These are phyloP conservation scores for Scytalidium lignicola DNA, from an alignment of 2,329 filamentous ascomycete species.

Conservation along the genomic window DNA sequence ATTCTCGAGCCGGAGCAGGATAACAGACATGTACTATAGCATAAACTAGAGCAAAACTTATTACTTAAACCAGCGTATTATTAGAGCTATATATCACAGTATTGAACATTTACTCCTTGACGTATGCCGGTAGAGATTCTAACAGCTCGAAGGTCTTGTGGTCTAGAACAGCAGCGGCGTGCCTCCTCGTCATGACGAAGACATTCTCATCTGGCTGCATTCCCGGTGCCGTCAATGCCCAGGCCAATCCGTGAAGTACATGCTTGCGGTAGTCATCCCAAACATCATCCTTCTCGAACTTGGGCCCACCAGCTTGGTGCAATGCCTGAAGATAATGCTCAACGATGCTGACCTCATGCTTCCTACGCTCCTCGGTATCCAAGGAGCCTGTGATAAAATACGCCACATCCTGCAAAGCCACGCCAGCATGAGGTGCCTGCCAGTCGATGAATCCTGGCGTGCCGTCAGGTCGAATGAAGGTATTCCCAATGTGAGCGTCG, in stretches of 20 bases:
- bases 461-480: slow-evolving; percentile 34
- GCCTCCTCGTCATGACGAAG: neutral
- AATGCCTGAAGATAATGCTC: slow-evolving; percentile 26
- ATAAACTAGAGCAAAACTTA: too few relatives aligned
- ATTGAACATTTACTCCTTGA: neutral
- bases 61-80: neutral
- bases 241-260: slow-evolving; percentile 13
- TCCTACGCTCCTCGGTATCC: slow-evolving; percentile 34
- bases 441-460: slow-evolving; percentile 37
- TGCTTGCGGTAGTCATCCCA: slow-evolving; percentile 15
- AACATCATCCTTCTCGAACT: slow-evolving; percentile 11
- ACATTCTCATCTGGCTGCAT: neutral
- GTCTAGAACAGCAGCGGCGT: neutral
- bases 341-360: slow-evolving; percentile 33
- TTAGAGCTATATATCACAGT: too few relatives aligned
- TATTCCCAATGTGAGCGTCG: slow-evolving; percentile 39
- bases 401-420: slow-evolving; percentile 37
- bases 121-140: neutral
- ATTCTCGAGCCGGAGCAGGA: neutral
- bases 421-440: slow-evolving; percentile 36
- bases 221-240: slow-evolving; percentile 26
- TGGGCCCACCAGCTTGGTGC: slow-evolving; percentile 9
- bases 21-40: too few relatives aligned
- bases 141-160: neutral
- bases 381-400: slow-evolving; percentile 36